Conservation (phyloP, 768 basidiomycete species). For the Suillus luteus region DNA sequence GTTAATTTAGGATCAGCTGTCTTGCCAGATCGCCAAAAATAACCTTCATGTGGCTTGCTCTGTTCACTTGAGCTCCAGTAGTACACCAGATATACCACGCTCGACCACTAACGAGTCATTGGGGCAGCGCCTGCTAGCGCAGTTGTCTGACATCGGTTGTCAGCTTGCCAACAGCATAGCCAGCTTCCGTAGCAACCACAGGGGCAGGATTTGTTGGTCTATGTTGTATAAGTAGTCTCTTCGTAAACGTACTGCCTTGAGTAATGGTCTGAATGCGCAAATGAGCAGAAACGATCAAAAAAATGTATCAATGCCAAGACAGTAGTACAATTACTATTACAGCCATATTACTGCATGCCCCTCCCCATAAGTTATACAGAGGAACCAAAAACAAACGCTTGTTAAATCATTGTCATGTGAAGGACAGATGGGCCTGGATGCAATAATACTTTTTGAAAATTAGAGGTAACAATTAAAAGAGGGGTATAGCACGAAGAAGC, state of each 20-base stretch:
- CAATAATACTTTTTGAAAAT: background rate
- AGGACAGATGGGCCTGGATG: background rate
- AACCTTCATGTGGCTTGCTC: background rate
- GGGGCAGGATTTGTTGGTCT: background rate
- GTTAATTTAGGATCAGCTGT: background rate
- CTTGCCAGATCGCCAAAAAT: background rate
- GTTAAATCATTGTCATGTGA: no score
- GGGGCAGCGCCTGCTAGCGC: background rate
- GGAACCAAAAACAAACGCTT: background rate
- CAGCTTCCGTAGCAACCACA: background rate
- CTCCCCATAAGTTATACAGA: background rate
- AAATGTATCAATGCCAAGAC: background rate
- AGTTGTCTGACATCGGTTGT: background rate
- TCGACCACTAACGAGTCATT: background rate
- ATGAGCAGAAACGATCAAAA: background rate
- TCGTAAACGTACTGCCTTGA: background rate
- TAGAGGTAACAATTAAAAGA: background rate
- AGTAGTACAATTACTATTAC: background rate
- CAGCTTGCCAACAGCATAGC: conserved; percentile 1
- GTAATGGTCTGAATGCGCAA: background rate
- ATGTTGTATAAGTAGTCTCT: background rate
- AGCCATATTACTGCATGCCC: background rate
- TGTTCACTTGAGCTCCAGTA: background rate
- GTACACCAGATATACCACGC: background rate
- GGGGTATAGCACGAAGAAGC: background rate